A percentile compares a stretch with the other conserved stretches of the same genome.
Conservation (phyloP, 2,329 filamentous ascomycete species). For the Ophiobolus disseminans region DNA sequence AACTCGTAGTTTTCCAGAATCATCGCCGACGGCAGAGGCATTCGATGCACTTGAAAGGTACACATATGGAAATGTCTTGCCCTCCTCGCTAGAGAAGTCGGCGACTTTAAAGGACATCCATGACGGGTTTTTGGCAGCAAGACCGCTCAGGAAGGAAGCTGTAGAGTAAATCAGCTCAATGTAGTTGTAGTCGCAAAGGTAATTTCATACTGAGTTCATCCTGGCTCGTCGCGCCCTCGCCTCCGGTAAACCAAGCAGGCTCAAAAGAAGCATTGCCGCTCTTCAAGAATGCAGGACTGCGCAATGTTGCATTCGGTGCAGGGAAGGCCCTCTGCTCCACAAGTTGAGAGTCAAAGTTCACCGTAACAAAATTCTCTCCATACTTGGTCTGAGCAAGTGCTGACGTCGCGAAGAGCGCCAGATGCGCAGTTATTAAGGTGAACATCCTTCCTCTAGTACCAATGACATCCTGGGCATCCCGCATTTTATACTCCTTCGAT, state of each 20-base stretch:
- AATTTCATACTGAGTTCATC: slow-evolving; percentile 23
- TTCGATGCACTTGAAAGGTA: slow-evolving; percentile 31
- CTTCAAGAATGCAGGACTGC: slow-evolving; percentile 41
- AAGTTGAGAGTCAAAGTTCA: slow-evolving; percentile 37
- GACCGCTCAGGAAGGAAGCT: slow-evolving; percentile 35
- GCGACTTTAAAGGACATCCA: slow-evolving; percentile 41
- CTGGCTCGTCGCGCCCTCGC: slow-evolving; percentile 41
- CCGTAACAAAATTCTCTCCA: slow-evolving; percentile 40
- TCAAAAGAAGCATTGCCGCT: slow-evolving; percentile 30
- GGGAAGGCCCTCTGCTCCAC: slow-evolving; percentile 46
- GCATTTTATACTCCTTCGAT: slow-evolving; percentile 1
- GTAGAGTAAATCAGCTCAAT: background rate
- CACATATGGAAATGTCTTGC: slow-evolving; percentile 41
- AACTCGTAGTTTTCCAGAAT: slow-evolving; percentile 40
- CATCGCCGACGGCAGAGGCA: slow-evolving; percentile 1
- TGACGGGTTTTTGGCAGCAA: slow-evolving; percentile 39
- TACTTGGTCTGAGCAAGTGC: slow-evolving; percentile 35
- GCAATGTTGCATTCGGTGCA: slow-evolving; percentile 37
- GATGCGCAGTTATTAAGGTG: background rate
- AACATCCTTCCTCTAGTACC: background rate
- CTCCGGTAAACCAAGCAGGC: slow-evolving; percentile 38
- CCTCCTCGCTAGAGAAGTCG: slow-evolving; percentile 44
- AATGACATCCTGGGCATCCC: background rate
- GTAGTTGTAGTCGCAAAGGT: background rate
- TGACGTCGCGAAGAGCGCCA: slow-evolving; percentile 17